phyloP scores from a whole-genome alignment of 2,329 filamentous ascomycete species.

The Fusarium anthophilum region DNA sequence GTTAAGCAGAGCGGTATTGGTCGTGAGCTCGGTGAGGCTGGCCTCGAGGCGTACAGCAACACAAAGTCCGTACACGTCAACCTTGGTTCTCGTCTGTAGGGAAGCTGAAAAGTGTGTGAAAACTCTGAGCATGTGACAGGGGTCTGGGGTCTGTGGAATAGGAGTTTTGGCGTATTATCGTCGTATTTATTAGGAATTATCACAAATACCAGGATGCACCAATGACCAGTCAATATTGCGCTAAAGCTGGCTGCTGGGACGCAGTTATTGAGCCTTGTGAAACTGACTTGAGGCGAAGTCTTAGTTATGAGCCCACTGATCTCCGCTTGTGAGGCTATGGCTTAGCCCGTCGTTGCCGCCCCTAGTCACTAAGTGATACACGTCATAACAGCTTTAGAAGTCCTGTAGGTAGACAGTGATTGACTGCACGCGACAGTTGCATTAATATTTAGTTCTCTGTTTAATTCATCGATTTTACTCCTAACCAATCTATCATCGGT shows the following conservation, averaged over 20 bases:
- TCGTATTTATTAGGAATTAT: slow-evolving; percentile 9
- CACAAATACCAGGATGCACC: slow-evolving; percentile 17
- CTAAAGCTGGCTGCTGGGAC: neutral
- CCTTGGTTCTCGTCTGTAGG: slow-evolving; percentile 36
- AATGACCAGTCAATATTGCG: neutral
- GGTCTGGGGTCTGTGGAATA: neutral
- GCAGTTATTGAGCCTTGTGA: neutral
- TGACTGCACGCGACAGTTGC: slow-evolving; percentile 19
- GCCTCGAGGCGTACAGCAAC: slow-evolving; percentile 41
- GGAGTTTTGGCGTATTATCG: slow-evolving; percentile 29
- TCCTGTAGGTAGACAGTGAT: slow-evolving; percentile 1
- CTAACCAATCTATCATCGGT: neutral
- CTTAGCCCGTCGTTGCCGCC: neutral
- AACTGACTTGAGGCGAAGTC: slow-evolving; percentile 10
- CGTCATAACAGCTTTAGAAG: slow-evolving; percentile 25
- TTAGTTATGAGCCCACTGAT: neutral
- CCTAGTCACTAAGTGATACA: slow-evolving; percentile 1
- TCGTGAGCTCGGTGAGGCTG: slow-evolving; percentile 40
- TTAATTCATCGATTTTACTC: neutral
- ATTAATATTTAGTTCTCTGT: neutral
- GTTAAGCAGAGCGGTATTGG: slow-evolving; percentile 44
- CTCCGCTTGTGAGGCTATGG: slow-evolving; percentile 6
- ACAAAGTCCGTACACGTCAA: slow-evolving; percentile 43
- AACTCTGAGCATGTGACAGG: neutral
- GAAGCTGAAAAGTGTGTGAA: neutral